Evolutionary conservation across 2,329 filamentous ascomycete species (phyloP).

Genomic region (Ilyonectria robusta): DNA sequence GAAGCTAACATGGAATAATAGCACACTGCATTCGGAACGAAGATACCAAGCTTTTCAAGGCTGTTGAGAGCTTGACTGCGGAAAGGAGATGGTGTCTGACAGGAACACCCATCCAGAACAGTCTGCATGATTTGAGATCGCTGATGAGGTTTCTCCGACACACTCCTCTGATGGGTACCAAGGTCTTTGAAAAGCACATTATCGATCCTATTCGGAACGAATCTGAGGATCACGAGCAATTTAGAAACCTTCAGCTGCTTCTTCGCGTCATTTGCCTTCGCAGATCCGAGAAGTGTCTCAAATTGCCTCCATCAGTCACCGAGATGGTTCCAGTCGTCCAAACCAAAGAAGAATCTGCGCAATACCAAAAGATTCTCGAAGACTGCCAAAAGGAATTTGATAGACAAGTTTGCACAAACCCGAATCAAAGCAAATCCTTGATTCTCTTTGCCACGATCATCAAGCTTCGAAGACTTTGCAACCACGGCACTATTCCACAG

Average conservation of each 20-base stretch:
- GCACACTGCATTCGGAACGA: constrained; percentile 1
- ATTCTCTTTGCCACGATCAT: constrained; percentile 2
- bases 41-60: background rate
- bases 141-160: background rate
- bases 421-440: background rate
- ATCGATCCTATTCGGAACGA: background rate
- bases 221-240: background rate
- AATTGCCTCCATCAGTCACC: background rate
- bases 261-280: background rate
- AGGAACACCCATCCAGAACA: background rate
- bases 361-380: background rate
- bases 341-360: background rate
- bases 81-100: background rate
- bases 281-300: background rate
- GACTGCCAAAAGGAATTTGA: background rate
- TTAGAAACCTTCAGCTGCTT: background rate
- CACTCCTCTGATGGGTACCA: background rate
- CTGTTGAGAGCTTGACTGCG: background rate
- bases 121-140: background rate
- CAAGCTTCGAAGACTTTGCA: background rate
- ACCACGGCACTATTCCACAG: background rate
- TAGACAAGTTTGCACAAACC: background rate
- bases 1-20: background rate
- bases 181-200: background rate
- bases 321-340: background rate